Conservation (phyloP, 805 yeast genomes). For the Candida pseudofarinosa region DNA sequence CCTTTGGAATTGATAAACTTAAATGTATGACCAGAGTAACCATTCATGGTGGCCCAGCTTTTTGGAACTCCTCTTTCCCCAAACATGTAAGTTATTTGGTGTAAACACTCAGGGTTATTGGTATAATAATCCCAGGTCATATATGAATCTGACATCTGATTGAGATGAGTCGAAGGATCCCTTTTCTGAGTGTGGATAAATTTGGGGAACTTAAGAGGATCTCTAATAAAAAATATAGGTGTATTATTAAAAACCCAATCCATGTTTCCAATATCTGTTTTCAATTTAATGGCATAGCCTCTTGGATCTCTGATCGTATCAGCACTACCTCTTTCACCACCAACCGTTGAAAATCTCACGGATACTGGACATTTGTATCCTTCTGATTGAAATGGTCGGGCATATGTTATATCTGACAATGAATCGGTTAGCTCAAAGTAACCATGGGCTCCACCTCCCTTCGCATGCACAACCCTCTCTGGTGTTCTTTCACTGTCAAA, state of each 20-base stretch:
- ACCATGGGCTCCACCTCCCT: constrained; percentile 63
- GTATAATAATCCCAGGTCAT: constrained; percentile 56
- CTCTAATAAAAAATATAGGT: constrained; percentile 62
- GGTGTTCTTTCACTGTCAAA: constrained; percentile 64
- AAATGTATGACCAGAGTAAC: constrained; percentile 63
- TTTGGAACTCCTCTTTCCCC: constrained; percentile 60
- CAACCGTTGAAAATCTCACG: constrained; percentile 61
- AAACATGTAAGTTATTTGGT: constrained; percentile 55
- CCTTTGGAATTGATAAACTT: constrained; percentile 52
- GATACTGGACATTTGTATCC: constrained; percentile 42
- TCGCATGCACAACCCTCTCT: constrained; percentile 66
- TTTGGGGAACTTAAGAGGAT: constrained; percentile 60
- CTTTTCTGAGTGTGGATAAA: constrained; percentile 71
- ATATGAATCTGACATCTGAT: constrained; percentile 43
- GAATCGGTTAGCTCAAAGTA: constrained; percentile 58
- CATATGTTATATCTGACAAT: constrained; percentile 46
- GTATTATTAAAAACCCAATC: constrained; percentile 76
- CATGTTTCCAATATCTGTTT: constrained; percentile 64
- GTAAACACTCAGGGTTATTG: constrained; percentile 53
- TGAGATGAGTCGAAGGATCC: constrained; percentile 54
- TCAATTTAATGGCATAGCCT: constrained; percentile 62
- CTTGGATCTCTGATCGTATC: constrained; percentile 69
- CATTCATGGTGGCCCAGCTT: constrained; percentile 53
- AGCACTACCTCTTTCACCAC: constrained; percentile 65
- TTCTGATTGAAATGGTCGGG: constrained; percentile 36